These are phyloP conservation scores for Cicer cuneatum DNA, from an alignment of 306 rosid species.

Conservation along the genomic window DNA sequence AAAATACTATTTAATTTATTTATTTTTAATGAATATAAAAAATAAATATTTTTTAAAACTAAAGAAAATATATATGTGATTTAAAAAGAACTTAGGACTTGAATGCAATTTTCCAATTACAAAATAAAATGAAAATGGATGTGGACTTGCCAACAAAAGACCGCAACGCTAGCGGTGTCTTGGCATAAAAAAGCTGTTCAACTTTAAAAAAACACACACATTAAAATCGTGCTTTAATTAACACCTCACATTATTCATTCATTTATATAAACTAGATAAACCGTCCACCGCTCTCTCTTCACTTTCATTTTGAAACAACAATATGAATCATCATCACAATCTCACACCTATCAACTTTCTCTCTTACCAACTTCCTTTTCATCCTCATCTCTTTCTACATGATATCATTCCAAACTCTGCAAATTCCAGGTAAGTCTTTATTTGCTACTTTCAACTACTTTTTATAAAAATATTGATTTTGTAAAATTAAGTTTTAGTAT, in stretches of 20 bases:
- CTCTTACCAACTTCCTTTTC: conserved; percentile 35
- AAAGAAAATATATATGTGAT: too few species aligned
- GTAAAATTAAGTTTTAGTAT: too few species aligned
- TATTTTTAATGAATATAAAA: too few species aligned
- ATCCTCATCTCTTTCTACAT: conserved; percentile 30
- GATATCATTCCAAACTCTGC: conserved; percentile 24
- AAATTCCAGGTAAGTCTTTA: conserved; percentile 1
- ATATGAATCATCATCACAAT: conserved; percentile 33
- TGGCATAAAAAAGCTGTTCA: not conserved
- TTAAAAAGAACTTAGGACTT: too few species aligned
- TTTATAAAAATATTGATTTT: too few species aligned
- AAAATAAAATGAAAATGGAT: too few species aligned
- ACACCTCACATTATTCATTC: not conserved
- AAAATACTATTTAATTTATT: too few species aligned
- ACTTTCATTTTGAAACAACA: not conserved
- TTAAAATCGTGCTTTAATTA: not conserved
- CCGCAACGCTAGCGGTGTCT: too few species aligned
- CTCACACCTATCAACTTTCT: conserved; percentile 13
- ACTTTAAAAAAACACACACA: not conserved
- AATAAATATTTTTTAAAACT: too few species aligned
- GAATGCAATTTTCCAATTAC: too few species aligned
- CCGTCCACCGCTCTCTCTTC: not conserved
- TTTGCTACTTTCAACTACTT: not conserved
- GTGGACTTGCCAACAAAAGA: too few species aligned
- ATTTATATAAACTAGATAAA: not conserved